Base-by-base conservation (phyloP, 73 alveolate genomes). In the Symbiodinium pilosum region DNA sequence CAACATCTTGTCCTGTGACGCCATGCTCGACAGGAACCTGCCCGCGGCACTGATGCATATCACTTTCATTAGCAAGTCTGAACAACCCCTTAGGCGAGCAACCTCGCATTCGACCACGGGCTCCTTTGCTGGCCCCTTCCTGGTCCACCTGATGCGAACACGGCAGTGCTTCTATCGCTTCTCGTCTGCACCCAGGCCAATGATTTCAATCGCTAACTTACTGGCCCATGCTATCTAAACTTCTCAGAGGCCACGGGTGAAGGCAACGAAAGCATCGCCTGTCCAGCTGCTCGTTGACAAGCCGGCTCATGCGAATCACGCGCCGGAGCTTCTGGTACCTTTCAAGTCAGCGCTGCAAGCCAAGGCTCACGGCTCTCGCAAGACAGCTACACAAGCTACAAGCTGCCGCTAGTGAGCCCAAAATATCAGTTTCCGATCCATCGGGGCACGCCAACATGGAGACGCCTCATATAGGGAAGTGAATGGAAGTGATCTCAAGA, bases 21-120 rank as follows among this genome's bases (percentile, higher is more conserved):
- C 95, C 95, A 8, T 88, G 95, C 95, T 88, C 95, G 69, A 88
- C 95, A 21, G 95, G 95, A 83, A 88, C 95, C 95, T 88, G 87
- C 32, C 6, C 21, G 6, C 38, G 8, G 21, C 30, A 26, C 77
- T 14, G 59, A 47, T 47, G 59, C 59, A 47, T 47, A 47, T 6
- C 6, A 9, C 59, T 47, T 47, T 6, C 14, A 9, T 47, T 47
- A 14, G n/a, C 47, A 32, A 0, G 21, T 64, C 30, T n/a, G 77
- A 64, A 24, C 21, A 20, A 36, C 36, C 21, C 59, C 59, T 6
- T 14, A 64, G 5, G 2, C 18, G 0, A 54, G 71, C 71, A 54
- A 42, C 95, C 95, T 88, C 71, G 16, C 95, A 88, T 26, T 88
- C 95, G 56, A 88, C 95, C 95, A 88, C 95, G 47, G 95, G 95